Evolutionary conservation across 805 yeast genomes (phyloP), one percentile per base, ranked within the genome.

Genomic region (Lipomyces yamadae): DNA sequence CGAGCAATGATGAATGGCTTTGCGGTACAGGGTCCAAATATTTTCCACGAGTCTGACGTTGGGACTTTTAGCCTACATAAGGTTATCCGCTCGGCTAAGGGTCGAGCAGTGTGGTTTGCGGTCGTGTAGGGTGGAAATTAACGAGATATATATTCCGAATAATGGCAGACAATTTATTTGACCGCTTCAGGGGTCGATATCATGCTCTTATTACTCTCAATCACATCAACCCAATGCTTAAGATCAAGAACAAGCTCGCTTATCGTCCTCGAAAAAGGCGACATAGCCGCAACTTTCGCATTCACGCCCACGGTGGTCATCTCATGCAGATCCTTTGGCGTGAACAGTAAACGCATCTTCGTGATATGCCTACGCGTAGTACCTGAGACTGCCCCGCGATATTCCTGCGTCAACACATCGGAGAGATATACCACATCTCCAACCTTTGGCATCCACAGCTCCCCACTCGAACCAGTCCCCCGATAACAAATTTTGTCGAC

Each of bases 381-480:
- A 24, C 67, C 60, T 3, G 50, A 48, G 2, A 64, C 32, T 33
- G n/a, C 54, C 13, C 45, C 39, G 11, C 37, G 37, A 30, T 35
- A 56, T 32, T 15, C 56, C 3, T 59, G 53, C 24, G 60, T 15
- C 7, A 29, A 29, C 18, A 57, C 54, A 24, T 64, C 52, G 7
- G 67, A 55, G 18, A 59, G 34, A 39, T 60, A 53, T 7, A 64
- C 64, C 7, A 64, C 53, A 33, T 64, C 61, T n/a, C 67, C 67
- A 15, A 48, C 56, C 11, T 33, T 18, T 42, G 55, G 55, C 50
- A 15, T 29, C 48, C 18, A 11, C 60, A n/a, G 11, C 30, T 33
- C 10, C 30, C 18, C 52, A 18, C 24, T 1, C 33, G 29, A 30
- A 6, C 15, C 50, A 13, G 13, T 29, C 11, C 1, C 24, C 24